Base-by-base conservation (phyloP, 371 early-diverging fungal species). In the Mortierella sp. region DNA sequence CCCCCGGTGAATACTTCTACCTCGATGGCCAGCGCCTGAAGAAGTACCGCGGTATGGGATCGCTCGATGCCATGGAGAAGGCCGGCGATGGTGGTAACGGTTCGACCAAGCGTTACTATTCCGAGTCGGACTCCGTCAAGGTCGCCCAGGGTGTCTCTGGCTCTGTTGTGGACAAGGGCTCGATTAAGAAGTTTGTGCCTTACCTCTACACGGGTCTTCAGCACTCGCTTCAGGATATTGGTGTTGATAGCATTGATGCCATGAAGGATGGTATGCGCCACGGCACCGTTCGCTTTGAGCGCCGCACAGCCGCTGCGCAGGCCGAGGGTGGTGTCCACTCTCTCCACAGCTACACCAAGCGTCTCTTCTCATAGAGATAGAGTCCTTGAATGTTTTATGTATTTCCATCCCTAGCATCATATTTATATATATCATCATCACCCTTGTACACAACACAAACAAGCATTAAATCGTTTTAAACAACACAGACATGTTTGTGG, bases 91-190 rank as follows among this genome's bases (percentile, higher is more conserved):
- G 85, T 21, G 89, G 87, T 43, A 92, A 92, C 70, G 93, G 92
- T n/a, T 89, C 93, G 31, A 89, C 90, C 69, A 94, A 95, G 80
- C 94, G 98, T 66, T 98, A 98, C 86, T 98, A 94, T 83, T 92
- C 93, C 56, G 98, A 98, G 81, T 87, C 88, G 37, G 96, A 95
- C 87, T 89, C 87, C 59, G 91, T 97, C 86, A 98, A 98, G 89
- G 98, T 98, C 24, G 98, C 98, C n/a, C 98, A 98, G 83, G 98
- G 98, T 73, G 95, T 95, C 42, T 89, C 96, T 43, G 98, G 98
- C 39, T 92, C 94, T 7, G 97, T 98, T 37, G 88, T 96, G 41
- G 98, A 98, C 80, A 96, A 97, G 91, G 98, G 98, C 34, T 90
- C 90, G 31, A 93, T 96, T 70, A 93, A 94, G 85, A 93, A 92